Percentiles rank a stretch among this genome's conserved stretches.
Evolutionary conservation across 441 rosid genomes (phyloP).

Genomic region (Croton setiger): DNA sequence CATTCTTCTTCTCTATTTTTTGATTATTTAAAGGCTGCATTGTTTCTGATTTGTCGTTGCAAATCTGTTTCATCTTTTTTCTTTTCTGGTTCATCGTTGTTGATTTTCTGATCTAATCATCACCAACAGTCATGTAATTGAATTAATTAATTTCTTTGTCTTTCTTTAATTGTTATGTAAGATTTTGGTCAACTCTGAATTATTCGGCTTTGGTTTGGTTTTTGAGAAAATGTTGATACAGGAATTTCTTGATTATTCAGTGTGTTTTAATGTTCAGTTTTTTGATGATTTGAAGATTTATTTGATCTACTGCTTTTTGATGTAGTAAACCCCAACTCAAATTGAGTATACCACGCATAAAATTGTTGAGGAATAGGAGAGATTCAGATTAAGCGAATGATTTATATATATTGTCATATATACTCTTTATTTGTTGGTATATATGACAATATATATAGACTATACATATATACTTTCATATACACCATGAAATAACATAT

Average conservation of each 20-base stretch:
- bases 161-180: background rate
- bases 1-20: too few species aligned
- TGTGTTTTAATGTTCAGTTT: background rate
- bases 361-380: slow-evolving; percentile 89
- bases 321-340: slow-evolving; percentile 89
- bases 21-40: too few species aligned
- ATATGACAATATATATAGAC: too few species aligned
- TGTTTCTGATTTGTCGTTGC: too few species aligned
- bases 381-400: slow-evolving; percentile 87
- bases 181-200: background rate
- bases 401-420: too few species aligned
- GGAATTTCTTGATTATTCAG: background rate
- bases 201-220: slow-evolving; percentile 3
- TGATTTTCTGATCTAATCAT: slow-evolving; percentile 15
- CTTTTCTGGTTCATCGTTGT: too few species aligned
- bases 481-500: too few species aligned
- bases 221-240: slow-evolving; percentile 1
- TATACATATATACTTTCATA: too few species aligned
- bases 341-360: slow-evolving; percentile 83
- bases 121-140: slow-evolving; percentile 40
- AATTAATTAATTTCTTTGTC: background rate
- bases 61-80: too few species aligned
- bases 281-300: background rate
- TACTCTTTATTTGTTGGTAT: too few species aligned
- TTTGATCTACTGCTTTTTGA: background rate